phyloP scores from a whole-genome alignment of 2,329 filamentous ascomycete species.

The Fusarium praegraminearum region DNA sequence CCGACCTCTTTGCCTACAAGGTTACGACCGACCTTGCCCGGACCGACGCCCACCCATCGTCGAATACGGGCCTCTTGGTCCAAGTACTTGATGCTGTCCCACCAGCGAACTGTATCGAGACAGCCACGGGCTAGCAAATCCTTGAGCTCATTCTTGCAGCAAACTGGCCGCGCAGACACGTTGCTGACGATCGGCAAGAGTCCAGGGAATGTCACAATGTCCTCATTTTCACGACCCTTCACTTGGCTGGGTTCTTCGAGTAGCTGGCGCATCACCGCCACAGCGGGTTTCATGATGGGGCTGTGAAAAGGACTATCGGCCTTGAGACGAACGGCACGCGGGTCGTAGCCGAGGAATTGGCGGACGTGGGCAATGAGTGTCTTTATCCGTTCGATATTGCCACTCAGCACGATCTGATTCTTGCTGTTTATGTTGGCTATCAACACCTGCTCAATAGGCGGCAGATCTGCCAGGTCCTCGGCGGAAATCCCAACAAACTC shows the following conservation, averaged over 20 bases:
- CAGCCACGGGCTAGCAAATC: conserved; percentile 83
- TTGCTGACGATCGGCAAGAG: conserved; percentile 85
- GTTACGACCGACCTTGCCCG: conserved; percentile 92
- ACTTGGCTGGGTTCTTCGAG: conserved; percentile 70
- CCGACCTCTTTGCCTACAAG: conserved; percentile 96
- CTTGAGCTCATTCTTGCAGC: conserved; percentile 78
- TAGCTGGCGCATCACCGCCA: conserved; percentile 76
- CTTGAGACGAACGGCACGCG: conserved; percentile 85
- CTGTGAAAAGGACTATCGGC: conserved; percentile 92
- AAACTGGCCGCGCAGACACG: conserved; percentile 83
- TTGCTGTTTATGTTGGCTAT: conserved; percentile 96
- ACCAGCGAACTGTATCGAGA: conserved; percentile 94
- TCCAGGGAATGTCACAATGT: conserved; percentile 81
- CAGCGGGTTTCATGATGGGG: conserved; percentile 89
- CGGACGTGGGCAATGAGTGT: conserved; percentile 85
- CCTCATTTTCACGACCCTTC: conserved; percentile 65
- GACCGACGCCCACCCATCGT: conserved; percentile 91
- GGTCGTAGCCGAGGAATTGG: conserved; percentile 92
- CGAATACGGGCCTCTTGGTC: conserved; percentile 85
- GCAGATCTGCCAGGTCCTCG: conserved; percentile 74
- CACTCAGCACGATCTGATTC: conserved; percentile 95
- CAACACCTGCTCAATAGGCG: conserved; percentile 85
- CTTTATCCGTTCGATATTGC: conserved; percentile 84
- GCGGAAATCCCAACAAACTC: conserved; percentile 80
- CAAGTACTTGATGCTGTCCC: conserved; percentile 90